Conservation (phyloP, 495 filamentous ascomycete species). For the Neurospora sp. region DNA sequence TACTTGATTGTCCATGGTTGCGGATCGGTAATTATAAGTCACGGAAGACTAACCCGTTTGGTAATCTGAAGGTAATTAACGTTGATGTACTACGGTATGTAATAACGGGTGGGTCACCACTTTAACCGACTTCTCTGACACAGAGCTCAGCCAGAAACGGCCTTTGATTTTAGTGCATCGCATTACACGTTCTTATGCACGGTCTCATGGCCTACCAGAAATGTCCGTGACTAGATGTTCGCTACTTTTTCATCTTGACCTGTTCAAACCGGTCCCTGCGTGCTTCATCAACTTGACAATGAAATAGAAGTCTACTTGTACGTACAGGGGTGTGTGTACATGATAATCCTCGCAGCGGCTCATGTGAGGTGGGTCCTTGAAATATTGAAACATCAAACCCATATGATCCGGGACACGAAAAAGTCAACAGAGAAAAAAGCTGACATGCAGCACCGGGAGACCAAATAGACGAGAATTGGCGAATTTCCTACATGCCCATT, state of each 20-base stretch:
- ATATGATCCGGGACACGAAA: background rate
- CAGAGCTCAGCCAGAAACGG: background rate
- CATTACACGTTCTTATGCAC: background rate
- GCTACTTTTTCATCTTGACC: background rate
- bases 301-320: background rate
- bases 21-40: slow-evolving; percentile 17
- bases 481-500: background rate
- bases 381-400: background rate
- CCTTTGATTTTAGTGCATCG: background rate
- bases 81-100: slow-evolving; percentile 9
- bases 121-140: slow-evolving; percentile 15
- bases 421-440: background rate
- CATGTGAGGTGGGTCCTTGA: background rate
- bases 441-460: background rate
- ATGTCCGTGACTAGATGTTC: background rate
- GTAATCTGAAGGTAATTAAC: slow-evolving; percentile 17
- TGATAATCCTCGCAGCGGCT: background rate
- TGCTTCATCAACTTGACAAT: background rate
- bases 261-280: background rate
- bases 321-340: background rate
- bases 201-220: background rate
- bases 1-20: background rate
- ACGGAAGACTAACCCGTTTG: slow-evolving; percentile 17
- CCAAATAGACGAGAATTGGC: background rate
- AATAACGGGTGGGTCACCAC: slow-evolving; percentile 12